phyloP scores from a whole-genome alignment of 2,329 filamentous ascomycete species.

The Penicillium freii region DNA sequence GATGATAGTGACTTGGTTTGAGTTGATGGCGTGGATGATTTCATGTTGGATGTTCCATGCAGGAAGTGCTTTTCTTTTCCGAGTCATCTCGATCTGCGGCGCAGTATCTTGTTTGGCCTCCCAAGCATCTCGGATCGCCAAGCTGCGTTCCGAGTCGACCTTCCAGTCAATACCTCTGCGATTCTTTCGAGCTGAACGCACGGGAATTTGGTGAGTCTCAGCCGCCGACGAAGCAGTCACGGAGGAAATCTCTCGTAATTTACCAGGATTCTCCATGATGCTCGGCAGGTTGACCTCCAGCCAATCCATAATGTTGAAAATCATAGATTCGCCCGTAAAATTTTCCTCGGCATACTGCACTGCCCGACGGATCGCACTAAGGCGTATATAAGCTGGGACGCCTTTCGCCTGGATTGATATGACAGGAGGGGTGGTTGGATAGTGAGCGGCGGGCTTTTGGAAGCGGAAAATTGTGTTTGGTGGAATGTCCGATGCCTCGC shows the following conservation, averaged over 20 bases:
- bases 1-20: constrained; percentile 89
- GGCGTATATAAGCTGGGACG: constrained; percentile 86
- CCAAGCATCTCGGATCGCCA: constrained; percentile 64
- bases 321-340: constrained; percentile 80
- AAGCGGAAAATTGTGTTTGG: constrained; percentile 60
- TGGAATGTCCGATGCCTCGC: constrained; percentile 52
- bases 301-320: constrained; percentile 90
- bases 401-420: constrained; percentile 65
- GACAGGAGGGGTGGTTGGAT: constrained; percentile 68
- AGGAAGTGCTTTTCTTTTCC: constrained; percentile 70
- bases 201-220: constrained; percentile 24
- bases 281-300: constrained; percentile 76
- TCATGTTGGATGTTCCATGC: constrained; percentile 80
- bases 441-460: constrained; percentile 65
- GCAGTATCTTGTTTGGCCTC: constrained; percentile 62
- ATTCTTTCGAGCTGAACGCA: constrained; percentile 38
- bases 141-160: constrained; percentile 56
- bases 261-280: constrained; percentile 83
- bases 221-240: constrained; percentile 58
- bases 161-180: constrained; percentile 64
- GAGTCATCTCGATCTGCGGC: constrained; percentile 71
- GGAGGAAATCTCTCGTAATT: constrained; percentile 77
- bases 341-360: constrained; percentile 68
- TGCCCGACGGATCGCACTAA: constrained; percentile 79
- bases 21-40: constrained; percentile 72